phyloP scores from a whole-genome alignment of 2,329 filamentous ascomycete species.

The Pseudogymnoascus pannorum region DNA sequence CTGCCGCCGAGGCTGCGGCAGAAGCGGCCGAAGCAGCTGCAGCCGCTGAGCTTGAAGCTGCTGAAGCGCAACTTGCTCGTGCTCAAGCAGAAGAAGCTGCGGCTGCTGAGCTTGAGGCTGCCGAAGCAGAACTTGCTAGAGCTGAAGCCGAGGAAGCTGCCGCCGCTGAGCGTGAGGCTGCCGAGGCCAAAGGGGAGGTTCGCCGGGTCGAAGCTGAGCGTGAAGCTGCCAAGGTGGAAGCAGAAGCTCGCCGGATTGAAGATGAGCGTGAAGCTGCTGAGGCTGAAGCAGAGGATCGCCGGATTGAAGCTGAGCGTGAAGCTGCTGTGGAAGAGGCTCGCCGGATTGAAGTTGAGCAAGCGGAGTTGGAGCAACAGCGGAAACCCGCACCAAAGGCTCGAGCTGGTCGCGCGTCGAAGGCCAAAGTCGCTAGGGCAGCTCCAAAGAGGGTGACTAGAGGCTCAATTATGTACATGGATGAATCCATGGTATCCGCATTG shows the following conservation, averaged over 20 bases:
- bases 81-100: background rate
- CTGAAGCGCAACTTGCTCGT: background rate
- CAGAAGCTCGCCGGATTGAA: too few species aligned
- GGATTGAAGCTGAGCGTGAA: background rate
- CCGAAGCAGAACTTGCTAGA: background rate
- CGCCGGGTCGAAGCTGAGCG: too few species aligned
- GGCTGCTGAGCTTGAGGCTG: background rate
- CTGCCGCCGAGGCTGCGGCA: background rate
- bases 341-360: background rate
- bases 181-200: background rate
- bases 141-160: background rate
- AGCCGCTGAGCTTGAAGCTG: constrained; percentile 13
- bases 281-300: background rate
- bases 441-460: constrained; percentile 17
- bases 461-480: constrained; percentile 18
- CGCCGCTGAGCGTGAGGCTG: constrained; percentile 11
- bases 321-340: background rate
- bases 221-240: background rate
- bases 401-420: background rate
- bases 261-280: background rate
- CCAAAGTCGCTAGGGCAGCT: background rate
- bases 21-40: background rate
- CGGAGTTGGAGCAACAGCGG: background rate
- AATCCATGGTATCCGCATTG: constrained; percentile 16
- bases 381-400: background rate